Conservation (phyloP, 345 rosid genomes). For the Conringia planisiliqua region DNA sequence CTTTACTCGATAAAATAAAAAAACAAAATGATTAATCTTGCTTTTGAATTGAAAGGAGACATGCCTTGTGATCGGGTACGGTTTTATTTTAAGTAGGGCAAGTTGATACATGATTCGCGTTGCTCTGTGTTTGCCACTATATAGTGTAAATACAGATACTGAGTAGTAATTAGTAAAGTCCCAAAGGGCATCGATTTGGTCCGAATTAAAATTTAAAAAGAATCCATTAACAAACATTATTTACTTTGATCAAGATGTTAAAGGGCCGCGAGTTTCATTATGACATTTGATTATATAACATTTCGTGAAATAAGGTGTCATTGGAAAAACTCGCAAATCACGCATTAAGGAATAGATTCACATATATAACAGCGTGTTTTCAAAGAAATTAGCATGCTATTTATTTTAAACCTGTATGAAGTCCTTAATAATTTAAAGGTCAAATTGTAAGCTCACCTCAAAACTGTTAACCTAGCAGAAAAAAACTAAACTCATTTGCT, state of each 20-base stretch:
- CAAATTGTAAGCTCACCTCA: background rate
- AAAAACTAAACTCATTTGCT: background rate
- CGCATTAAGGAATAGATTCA: no score
- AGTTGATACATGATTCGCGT: slow-evolving; percentile 13
- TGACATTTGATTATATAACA: background rate
- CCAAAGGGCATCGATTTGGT: background rate
- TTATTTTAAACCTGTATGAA: background rate
- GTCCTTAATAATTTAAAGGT: background rate
- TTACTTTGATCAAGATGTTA: no score
- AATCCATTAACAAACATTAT: background rate
- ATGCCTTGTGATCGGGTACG: slow-evolving; percentile 29
- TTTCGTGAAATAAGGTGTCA: background rate
- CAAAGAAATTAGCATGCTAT: no score
- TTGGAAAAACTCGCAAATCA: no score
- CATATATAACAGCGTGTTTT: no score
- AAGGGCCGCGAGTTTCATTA: no score
- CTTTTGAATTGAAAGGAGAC: slow-evolving; percentile 9
- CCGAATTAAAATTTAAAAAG: background rate
- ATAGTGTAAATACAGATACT: background rate
- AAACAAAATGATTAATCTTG: slow-evolving; percentile 14
- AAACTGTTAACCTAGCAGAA: background rate
- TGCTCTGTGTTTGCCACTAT: slow-evolving; percentile 19
- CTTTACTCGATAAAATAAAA: background rate
- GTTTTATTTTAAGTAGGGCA: background rate
- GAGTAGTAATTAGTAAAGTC: background rate